Conservation (phyloP, 805 yeast genomes). For the Ogataea paradorogensis region DNA sequence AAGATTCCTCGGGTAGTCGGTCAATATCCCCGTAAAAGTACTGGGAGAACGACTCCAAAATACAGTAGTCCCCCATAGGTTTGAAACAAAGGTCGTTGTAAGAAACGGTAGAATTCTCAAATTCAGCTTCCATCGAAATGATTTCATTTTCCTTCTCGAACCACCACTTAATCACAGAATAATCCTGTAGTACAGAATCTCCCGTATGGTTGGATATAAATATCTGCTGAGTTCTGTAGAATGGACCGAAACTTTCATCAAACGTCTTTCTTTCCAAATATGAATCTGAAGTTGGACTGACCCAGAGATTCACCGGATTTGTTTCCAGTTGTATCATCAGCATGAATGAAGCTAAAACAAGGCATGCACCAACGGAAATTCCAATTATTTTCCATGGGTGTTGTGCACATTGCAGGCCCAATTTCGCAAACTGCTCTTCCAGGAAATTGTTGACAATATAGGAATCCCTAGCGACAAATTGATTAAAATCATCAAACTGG, state of each 20-base stretch:
- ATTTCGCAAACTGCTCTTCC: slow-evolving; percentile 44
- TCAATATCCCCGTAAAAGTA: slow-evolving; percentile 68
- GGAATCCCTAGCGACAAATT: slow-evolving; percentile 31
- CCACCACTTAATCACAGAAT: slow-evolving; percentile 84
- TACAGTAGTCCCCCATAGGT: slow-evolving; percentile 78
- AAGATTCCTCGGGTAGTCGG: slow-evolving; percentile 46
- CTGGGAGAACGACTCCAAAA: slow-evolving; percentile 83
- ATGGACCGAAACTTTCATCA: slow-evolving; percentile 85
- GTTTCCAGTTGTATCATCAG: slow-evolving; percentile 59
- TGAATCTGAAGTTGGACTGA: slow-evolving; percentile 71
- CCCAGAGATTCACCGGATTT: slow-evolving; percentile 87
- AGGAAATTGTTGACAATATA: slow-evolving; percentile 48
- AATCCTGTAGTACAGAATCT: slow-evolving; percentile 55
- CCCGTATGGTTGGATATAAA: slow-evolving; percentile 70
- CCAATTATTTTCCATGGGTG: slow-evolving; percentile 56
- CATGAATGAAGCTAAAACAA: slow-evolving; percentile 51
- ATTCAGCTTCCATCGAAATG: slow-evolving; percentile 27
- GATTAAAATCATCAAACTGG: slow-evolving; percentile 20
- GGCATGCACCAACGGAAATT: slow-evolving; percentile 39
- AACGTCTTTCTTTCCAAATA: slow-evolving; percentile 63
- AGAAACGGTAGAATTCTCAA: slow-evolving; percentile 19
- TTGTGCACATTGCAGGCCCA: slow-evolving; percentile 59
- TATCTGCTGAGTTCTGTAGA: slow-evolving; percentile 83
- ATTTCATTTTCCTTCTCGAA: slow-evolving; percentile 68
- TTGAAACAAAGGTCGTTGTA: slow-evolving; percentile 77